Evolutionary conservation across 805 yeast genomes (phyloP), one percentile per base, ranked within the genome.

Genomic region (Hanseniaspora vineae): DNA sequence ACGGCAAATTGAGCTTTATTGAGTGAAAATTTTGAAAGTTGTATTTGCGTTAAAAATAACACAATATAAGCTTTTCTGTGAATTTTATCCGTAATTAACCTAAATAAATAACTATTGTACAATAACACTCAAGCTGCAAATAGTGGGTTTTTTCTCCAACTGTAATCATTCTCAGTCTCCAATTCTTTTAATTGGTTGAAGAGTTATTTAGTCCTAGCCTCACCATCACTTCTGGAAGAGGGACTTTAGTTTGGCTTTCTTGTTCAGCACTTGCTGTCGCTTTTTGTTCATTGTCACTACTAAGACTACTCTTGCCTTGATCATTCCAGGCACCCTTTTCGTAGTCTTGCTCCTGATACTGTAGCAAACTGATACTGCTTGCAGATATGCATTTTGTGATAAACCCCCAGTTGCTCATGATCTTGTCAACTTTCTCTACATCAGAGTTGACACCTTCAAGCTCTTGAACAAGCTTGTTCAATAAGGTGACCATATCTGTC

Each of bases 221-320:
- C 3, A 82, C 81, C 52, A 82, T 62, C 0, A 83, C 68, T 55
- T 81, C 89, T 1, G 89, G 86, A 42, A 77, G 61, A 1, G 84
- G 81, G 2, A 66, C 62, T 1, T 23, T 23, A 8, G 29, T 23
- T 8, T 23, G 29, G 29, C 29, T 5, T 10, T n/a, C 15, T 60
- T 64, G 17, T 45, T 49, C 32, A 58, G 59, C 8, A 52, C 51
- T 31, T 57, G 55, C 40, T 58, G 37, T 5, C 12, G 9, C 9
- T 62, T n/a, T 23, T 8, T 23, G 29, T 23, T 23, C 6, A 23
- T 64, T 68, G 32, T 61, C 62, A 1, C 53, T 48, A 13, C 55
- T 54, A 1, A 53, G 46, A 53, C 50, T 76, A 56, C n/a, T 78
- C 14, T 59, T 61, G 6, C 59, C 66, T 50, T 77, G 78, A 42